Evolutionary conservation across 2,329 filamentous ascomycete species (phyloP).

Genomic region (Cercospora sojina): DNA sequence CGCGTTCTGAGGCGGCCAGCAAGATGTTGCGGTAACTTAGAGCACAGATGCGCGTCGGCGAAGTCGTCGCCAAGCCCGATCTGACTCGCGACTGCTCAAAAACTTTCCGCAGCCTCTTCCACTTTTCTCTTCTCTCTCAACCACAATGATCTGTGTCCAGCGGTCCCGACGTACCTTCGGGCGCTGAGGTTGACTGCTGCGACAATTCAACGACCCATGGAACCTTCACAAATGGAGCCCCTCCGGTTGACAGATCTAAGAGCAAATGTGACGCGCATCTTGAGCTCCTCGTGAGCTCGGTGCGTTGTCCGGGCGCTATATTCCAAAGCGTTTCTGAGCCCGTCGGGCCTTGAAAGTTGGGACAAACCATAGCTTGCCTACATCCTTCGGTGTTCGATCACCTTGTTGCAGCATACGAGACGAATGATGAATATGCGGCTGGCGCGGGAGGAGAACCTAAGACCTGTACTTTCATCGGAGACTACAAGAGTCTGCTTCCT

Average conservation of each 20-base stretch:
- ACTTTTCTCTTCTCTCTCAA: constrained; percentile 45
- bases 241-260: constrained; percentile 95
- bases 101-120: constrained; percentile 16
- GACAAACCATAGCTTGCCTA: constrained; percentile 73
- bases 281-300: constrained; percentile 64
- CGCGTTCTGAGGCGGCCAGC: constrained; percentile 5
- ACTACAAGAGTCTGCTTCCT: not conserved
- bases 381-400: constrained; percentile 17
- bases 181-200: constrained; percentile 72
- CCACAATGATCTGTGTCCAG: constrained; percentile 79
- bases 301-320: constrained; percentile 69
- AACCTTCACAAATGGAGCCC: constrained; percentile 74
- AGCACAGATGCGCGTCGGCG: not conserved
- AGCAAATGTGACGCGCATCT: constrained; percentile 58
- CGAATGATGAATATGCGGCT: not conserved
- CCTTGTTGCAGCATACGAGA: not conserved
- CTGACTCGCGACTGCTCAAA: constrained; percentile 4
- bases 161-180: constrained; percentile 61
- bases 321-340: constrained; percentile 87
- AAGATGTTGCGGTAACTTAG: not conserved
- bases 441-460: not conserved
- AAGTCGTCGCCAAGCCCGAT: not conserved
- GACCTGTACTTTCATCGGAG: not conserved
- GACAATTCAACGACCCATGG: constrained; percentile 84
- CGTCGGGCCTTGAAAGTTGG: constrained; percentile 87